These are phyloP conservation scores for Mucor lusitanicus DNA, from an alignment of 371 early-diverging fungal genomes.

Conservation along the genomic window DNA sequence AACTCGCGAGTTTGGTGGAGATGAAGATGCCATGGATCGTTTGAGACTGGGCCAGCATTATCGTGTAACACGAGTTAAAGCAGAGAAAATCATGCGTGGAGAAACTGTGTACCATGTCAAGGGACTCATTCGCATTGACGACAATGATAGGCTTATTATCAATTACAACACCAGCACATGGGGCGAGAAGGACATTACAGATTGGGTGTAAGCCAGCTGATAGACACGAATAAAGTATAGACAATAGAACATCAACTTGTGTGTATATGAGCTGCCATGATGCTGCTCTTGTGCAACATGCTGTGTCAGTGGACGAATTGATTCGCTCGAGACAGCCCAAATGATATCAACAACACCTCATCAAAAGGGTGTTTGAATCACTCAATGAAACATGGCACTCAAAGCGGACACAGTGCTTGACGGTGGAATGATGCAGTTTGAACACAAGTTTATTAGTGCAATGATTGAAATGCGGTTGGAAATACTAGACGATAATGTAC, in stretches of 20 bases:
- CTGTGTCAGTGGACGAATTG: too few relatives aligned
- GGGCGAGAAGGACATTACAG: conserved; percentile 22
- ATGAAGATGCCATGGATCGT: conserved; percentile 18
- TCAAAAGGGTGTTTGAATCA: too few relatives aligned
- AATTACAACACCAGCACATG: conserved; percentile 19
- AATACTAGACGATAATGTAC: neutral
- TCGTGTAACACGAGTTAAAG: conserved; percentile 36
- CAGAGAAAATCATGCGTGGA: conserved; percentile 37
- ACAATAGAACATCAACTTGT: too few relatives aligned
- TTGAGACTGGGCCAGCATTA: conserved; percentile 25
- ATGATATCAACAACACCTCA: too few relatives aligned
- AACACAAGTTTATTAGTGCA: neutral
- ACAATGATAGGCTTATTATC: conserved; percentile 18
- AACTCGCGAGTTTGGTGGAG: conserved; percentile 5
- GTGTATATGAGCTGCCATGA: too few relatives aligned
- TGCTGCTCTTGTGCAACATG: too few relatives aligned
- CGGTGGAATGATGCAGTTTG: too few relatives aligned
- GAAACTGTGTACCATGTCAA: conserved; percentile 35
- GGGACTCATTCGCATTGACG: conserved; percentile 7
- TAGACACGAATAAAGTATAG: neutral
- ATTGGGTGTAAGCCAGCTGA: conserved; percentile 14
- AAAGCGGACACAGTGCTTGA: neutral
- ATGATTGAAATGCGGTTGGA: neutral
- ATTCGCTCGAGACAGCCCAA: too few relatives aligned
- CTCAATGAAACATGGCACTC: neutral